phyloP scores from a whole-genome alignment of 2,329 filamentous ascomycete genomes.

The Chrysoporthe puriensis region DNA sequence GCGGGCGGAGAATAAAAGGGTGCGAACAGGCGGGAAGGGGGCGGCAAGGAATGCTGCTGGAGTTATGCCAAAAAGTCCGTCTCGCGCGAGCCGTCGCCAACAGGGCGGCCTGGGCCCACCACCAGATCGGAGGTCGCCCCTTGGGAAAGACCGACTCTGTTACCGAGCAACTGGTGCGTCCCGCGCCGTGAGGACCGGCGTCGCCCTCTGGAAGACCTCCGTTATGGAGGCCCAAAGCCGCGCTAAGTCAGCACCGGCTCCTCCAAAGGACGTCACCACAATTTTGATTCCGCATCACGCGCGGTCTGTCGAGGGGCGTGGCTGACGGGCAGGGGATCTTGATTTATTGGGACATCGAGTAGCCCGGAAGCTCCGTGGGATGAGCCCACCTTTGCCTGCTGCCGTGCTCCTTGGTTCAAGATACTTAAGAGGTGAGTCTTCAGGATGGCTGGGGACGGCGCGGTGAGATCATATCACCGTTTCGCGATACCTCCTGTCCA shows the following conservation, averaged over 20 bases:
- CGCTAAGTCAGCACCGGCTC: background rate
- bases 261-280: background rate
- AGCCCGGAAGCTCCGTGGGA: background rate
- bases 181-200: background rate
- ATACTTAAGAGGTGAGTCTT: background rate
- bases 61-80: background rate
- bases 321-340: background rate
- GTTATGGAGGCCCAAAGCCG: background rate
- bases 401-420: background rate
- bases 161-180: background rate
- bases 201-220: constrained; percentile 5
- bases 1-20: too few species aligned
- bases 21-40: background rate
- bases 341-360: background rate
- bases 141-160: background rate
- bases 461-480: background rate
- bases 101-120: too few species aligned
- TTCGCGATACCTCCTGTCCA: background rate
- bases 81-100: background rate
- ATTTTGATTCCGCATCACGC: background rate
- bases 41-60: background rate
- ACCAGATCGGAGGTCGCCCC: background rate
- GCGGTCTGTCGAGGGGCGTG: background rate
- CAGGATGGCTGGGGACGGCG: background rate
- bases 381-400: background rate